phyloP scores from a whole-genome alignment of 176 grass and related monocot species.

The Raddia distichophylla region DNA sequence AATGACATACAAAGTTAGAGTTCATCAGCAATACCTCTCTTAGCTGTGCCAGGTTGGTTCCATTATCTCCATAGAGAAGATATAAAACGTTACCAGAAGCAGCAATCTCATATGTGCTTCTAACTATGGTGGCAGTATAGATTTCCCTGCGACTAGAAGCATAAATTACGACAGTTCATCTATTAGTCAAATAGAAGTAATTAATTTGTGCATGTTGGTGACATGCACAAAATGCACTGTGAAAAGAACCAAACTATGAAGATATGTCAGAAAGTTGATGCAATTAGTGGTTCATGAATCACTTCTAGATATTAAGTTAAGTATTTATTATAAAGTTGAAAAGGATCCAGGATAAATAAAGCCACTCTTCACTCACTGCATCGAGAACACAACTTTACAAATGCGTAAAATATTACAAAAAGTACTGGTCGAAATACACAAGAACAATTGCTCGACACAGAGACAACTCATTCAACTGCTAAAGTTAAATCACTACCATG shows the following conservation, averaged over 20 bases:
- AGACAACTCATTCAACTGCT: constrained; percentile 22
- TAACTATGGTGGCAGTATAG: constrained; percentile 37
- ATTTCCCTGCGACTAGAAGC: constrained; percentile 25
- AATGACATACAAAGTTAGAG: constrained; percentile 12
- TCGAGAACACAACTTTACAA: not conserved
- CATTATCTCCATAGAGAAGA: constrained; percentile 45
- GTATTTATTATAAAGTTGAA: not conserved
- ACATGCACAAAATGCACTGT: not conserved
- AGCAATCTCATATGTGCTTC: constrained; percentile 47
- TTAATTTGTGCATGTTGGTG: not conserved
- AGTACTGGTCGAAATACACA: not conserved
- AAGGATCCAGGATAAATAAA: constrained; percentile 3
- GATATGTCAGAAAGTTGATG: not conserved
- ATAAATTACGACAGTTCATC: constrained; percentile 7
- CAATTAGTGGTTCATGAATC: not conserved
- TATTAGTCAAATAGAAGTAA: constrained; percentile 1
- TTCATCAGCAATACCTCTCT: constrained; percentile 32
- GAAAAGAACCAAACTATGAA: not conserved
- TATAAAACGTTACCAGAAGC: constrained; percentile 30
- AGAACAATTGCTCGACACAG: not conserved
- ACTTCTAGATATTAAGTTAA: not conserved
- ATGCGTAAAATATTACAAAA: not conserved
- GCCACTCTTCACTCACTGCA: not conserved
- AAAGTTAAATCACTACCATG: not conserved
- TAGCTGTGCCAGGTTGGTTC: constrained; percentile 36